Base-by-base conservation (phyloP, 2,329 filamentous ascomycete genomes). In the Epichloe hybrida region DNA sequence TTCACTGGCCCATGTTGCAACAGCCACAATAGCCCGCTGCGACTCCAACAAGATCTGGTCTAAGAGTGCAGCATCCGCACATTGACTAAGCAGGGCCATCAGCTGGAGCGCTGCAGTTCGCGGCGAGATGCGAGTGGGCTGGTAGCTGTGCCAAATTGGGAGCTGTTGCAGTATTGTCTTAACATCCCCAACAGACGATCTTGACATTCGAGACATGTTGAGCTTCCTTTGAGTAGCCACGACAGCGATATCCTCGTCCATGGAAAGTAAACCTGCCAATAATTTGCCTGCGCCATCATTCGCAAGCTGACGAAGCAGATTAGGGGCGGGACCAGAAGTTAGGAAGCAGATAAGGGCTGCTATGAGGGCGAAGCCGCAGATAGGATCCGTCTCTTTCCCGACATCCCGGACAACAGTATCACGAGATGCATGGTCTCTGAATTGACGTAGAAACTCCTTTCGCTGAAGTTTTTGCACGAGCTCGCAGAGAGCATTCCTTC, bases 391-490 rank as follows among this genome's bases (percentile, higher is more conserved):
- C 59, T 84, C 79, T 46, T 72, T 70, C 1, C 72, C 74, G 9
- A 86, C 71, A 41, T 78, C 76, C 43, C 77, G 72, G 49, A 88
- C 77, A 15, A 96, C 71, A 34, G 77, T 77, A 50, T 81, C 76
- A 54, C 88, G 85, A 51, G 85, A 79, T 6, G 81, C 80, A 56
- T 88, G 83, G 54, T 89, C 83, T 20, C 85, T 75, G 58, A 95
- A 89, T 54, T 86, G 82, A 17, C 74, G 72, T 31, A 79, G 70
- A 58, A 86, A 89, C 1, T 71, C 72, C 58, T 81, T 81, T 47
- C 83, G 71, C 46, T 76, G 74, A 41, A 83, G 69, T 58, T 79
- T 81, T 43, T 74, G 71, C 1, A 75, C 75, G 41, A 84, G 63
- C 55, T 84, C 80, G 4, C 83, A 65, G 41, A 84, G 65, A 1